These are phyloP conservation scores for Linderniella brevidens DNA, from an alignment of 257 asterid genomes.

Conservation along the genomic window DNA sequence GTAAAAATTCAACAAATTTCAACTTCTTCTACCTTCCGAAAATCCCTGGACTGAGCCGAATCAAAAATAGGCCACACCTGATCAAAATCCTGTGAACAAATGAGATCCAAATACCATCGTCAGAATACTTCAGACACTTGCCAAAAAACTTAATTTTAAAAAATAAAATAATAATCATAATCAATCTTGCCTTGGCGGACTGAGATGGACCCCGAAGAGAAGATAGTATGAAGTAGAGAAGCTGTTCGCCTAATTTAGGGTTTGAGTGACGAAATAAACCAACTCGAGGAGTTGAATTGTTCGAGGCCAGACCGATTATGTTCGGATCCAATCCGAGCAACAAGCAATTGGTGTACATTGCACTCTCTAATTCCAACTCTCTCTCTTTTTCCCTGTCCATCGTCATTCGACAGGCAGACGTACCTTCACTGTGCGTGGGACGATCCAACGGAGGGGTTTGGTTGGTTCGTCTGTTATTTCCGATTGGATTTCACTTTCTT, in stretches of 20 bases:
- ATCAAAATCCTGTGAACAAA: slow-evolving; percentile 70
- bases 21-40: slow-evolving; percentile 53
- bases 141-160: background rate
- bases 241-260: slow-evolving; percentile 98
- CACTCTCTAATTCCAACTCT: slow-evolving; percentile 97
- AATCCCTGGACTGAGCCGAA: slow-evolving; percentile 98
- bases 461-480: no score
- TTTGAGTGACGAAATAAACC: slow-evolving; percentile 97
- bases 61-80: slow-evolving; percentile 99
- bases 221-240: slow-evolving; percentile 74
- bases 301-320: slow-evolving; percentile 75
- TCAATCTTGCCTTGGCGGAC: slow-evolving; percentile 55
- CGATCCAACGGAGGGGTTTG: no score
- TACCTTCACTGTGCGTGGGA: slow-evolving; percentile 14
- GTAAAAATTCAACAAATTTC: background rate
- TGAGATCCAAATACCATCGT: slow-evolving; percentile 9
- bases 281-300: slow-evolving; percentile 69
- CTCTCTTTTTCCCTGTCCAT: slow-evolving; percentile 99
- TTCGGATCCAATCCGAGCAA: slow-evolving; percentile 90
- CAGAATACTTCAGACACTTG: background rate
- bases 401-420: slow-evolving; percentile 46
- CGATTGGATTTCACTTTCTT: no score
- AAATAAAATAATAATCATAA: background rate
- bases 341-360: slow-evolving; percentile 99
- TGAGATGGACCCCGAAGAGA: slow-evolving; percentile 95